Conservation (phyloP, 164 flowering plant species). For the Berberis vulgaris region DNA sequence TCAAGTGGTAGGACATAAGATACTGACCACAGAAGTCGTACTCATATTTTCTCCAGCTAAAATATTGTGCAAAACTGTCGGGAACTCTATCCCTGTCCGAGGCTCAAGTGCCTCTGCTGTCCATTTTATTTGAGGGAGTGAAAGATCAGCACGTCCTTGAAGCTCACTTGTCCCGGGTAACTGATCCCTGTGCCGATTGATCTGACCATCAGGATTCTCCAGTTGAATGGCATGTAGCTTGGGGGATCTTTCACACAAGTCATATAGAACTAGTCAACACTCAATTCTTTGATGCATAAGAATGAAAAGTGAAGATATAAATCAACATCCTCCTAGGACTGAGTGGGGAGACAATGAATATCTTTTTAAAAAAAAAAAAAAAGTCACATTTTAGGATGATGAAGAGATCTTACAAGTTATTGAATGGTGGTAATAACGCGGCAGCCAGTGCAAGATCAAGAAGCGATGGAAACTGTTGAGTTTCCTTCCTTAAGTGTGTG, state of each 20-base stretch:
- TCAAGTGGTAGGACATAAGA: neutral
- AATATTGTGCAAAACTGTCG: constrained; percentile 39
- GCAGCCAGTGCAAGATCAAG: constrained; percentile 67
- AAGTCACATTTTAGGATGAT: no score
- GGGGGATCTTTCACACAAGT: constrained; percentile 32
- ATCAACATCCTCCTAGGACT: no score
- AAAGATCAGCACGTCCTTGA: constrained; percentile 31
- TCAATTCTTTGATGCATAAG: no score
- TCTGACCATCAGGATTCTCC: constrained; percentile 31
- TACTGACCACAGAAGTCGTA: constrained; percentile 52
- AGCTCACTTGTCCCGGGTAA: constrained; percentile 40
- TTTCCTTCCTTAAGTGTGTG: constrained; percentile 29
- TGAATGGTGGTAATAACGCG: constrained; percentile 43
- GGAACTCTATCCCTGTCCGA: constrained; percentile 84
- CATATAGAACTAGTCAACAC: no score
- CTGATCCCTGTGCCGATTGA: constrained; percentile 30
- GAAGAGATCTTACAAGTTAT: no score
- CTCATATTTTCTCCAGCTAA: constrained; percentile 27
- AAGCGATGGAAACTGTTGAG: constrained; percentile 33
- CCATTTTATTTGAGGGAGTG: constrained; percentile 40
- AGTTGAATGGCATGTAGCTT: constrained; percentile 36
- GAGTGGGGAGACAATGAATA: no score
- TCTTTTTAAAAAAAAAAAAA: no score
- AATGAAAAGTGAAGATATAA: no score
- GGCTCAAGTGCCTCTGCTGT: constrained; percentile 56